phyloP scores from a whole-genome alignment of 1,139 yeast species.

The Suhomyces coccinellae region DNA sequence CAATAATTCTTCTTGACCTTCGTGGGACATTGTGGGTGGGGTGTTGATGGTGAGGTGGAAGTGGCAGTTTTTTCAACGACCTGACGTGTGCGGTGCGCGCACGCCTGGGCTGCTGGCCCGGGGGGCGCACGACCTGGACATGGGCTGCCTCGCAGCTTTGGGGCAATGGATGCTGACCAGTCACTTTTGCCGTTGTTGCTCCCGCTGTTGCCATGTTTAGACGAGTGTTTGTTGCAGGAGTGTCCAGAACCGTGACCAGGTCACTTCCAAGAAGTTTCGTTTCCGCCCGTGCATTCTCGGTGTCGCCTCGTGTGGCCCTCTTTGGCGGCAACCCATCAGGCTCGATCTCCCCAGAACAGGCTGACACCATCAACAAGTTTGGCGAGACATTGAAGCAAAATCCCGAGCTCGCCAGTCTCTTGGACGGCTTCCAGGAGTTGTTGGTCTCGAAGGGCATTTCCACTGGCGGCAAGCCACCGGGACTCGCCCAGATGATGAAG shows the following conservation, averaged over 20 bases:
- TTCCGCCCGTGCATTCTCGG: conserved; percentile 5
- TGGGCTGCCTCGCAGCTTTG: no score
- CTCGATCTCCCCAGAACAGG: conserved; percentile 13
- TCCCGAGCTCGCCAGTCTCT: conserved; percentile 31
- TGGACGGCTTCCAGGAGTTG: conserved; percentile 34
- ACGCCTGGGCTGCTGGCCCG: background rate
- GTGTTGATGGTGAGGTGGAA: conserved; percentile 6
- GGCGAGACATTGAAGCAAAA: conserved; percentile 16
- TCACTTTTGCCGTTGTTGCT: no score
- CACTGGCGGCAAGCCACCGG: conserved; percentile 34
- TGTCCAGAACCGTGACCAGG: no score
- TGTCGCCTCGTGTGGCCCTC: conserved; percentile 5
- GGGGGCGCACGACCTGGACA: conserved; percentile 5
- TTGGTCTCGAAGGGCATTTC: conserved; percentile 37
- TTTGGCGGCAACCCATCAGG: conserved; percentile 11
- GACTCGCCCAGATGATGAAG: conserved; percentile 39
- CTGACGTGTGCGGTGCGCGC: conserved; percentile 4
- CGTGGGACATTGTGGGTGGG: conserved; percentile 62
- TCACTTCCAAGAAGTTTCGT: background rate
- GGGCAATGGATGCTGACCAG: no score
- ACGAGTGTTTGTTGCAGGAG: background rate
- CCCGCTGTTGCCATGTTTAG: background rate
- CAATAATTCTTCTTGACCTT: conserved; percentile 98
- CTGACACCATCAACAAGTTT: conserved; percentile 15
- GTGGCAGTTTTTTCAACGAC: conserved; percentile 7